Conservation (phyloP, 225 moss, liverwort and hornwort genomes). For the Climacium dendroides region DNA sequence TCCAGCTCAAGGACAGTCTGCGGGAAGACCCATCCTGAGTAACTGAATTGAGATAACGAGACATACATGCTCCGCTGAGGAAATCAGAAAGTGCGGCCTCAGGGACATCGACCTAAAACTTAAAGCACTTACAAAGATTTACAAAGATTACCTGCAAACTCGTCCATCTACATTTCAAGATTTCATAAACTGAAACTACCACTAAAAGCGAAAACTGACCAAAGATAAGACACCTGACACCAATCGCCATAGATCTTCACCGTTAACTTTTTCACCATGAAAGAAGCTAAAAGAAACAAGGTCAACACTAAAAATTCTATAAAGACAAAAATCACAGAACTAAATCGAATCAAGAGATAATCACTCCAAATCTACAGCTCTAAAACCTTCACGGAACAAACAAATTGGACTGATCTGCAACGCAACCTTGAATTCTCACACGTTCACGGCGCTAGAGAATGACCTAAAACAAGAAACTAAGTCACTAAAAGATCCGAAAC, state of each 20-base stretch:
- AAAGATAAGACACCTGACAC: neutral
- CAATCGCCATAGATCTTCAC: neutral
- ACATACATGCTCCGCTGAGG: no score
- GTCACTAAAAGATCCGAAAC: neutral
- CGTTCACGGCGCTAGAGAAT: neutral
- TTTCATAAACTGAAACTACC: neutral
- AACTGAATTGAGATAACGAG: neutral
- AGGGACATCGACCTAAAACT: neutral
- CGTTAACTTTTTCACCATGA: neutral
- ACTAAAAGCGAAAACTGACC: neutral
- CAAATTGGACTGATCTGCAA: neutral
- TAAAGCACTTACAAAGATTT: neutral
- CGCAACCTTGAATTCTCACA: neutral
- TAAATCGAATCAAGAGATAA: neutral
- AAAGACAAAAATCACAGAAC: neutral
- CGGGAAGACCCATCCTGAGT: neutral
- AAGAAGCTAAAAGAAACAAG: neutral
- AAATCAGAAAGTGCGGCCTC: neutral
- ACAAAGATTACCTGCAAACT: neutral
- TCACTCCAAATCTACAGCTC: neutral
- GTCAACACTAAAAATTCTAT: neutral
- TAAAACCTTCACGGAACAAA: neutral
- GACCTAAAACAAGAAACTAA: neutral
- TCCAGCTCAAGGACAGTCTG: neutral
- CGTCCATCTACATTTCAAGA: neutral